These are phyloP conservation scores for Cyclotella cryptica DNA, from an alignment of 108 stramenopile species.

Conservation along the genomic window DNA sequence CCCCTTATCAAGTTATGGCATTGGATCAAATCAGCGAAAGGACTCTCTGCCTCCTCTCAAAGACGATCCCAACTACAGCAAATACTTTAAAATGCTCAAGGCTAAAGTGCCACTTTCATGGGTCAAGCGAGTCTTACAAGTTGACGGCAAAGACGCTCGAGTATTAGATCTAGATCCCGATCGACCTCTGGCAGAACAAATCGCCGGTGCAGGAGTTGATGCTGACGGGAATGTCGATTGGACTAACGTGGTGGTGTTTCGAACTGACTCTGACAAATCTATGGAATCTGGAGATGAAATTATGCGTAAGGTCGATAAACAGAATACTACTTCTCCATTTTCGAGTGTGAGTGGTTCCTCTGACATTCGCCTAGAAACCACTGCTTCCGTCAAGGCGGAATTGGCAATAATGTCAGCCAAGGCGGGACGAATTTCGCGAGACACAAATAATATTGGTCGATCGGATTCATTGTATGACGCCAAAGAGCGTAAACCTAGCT, in stretches of 20 bases:
- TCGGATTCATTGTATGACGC: slow-evolving; percentile 6
- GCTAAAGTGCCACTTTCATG: slow-evolving; percentile 53
- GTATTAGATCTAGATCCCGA: slow-evolving; percentile 74
- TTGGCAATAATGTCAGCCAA: slow-evolving; percentile 42
- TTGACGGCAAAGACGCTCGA: slow-evolving; percentile 71
- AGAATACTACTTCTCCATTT: not conserved
- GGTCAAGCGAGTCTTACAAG: slow-evolving; percentile 73
- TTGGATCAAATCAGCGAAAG: not conserved
- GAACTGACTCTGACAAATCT: slow-evolving; percentile 5
- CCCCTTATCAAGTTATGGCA: not conserved
- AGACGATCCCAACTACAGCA: slow-evolving; percentile 70
- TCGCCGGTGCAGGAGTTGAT: slow-evolving; percentile 45
- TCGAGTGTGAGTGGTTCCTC: not conserved
- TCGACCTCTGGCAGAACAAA: slow-evolving; percentile 41
- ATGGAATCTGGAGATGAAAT: slow-evolving; percentile 17
- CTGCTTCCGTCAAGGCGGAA: slow-evolving; percentile 40
- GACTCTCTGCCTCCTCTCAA: slow-evolving; percentile 54
- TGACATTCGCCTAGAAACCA: slow-evolving; percentile 28
- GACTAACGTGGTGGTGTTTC: slow-evolving; percentile 28
- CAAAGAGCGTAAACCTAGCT: not conserved
- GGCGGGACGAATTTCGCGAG: slow-evolving; percentile 24
- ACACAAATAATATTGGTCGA: not conserved
- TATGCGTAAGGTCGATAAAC: slow-evolving; percentile 2
- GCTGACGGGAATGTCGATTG: slow-evolving; percentile 50
- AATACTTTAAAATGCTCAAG: slow-evolving; percentile 81